Conservation (phyloP, 2,329 filamentous ascomycete species). For the Fusarium tuaranense region DNA sequence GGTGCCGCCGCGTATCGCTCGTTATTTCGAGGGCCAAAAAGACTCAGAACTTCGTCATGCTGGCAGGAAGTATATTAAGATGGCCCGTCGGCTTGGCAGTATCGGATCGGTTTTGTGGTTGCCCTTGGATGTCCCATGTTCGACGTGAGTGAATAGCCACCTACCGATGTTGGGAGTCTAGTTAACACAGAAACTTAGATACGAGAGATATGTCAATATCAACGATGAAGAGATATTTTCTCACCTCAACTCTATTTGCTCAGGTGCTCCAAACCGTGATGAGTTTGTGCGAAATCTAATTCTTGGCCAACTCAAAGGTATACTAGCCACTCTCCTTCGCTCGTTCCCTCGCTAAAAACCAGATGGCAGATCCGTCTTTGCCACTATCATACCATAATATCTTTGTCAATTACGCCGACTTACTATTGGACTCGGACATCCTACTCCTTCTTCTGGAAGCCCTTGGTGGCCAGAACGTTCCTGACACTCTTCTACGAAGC, state of each 20-base stretch:
- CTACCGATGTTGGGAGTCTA: not conserved
- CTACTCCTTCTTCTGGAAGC: slow-evolving; percentile 36
- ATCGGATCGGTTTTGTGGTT: slow-evolving; percentile 43
- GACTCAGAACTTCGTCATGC: slow-evolving; percentile 38
- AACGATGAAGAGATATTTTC: slow-evolving; percentile 42
- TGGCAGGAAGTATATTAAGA: slow-evolving; percentile 45
- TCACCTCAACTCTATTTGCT: slow-evolving; percentile 32
- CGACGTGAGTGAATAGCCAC: slow-evolving; percentile 34
- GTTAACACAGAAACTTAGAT: slow-evolving; percentile 19
- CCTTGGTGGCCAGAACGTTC: slow-evolving; percentile 27
- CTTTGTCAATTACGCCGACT: slow-evolving; percentile 31
- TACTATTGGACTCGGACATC: slow-evolving; percentile 32
- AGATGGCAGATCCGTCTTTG: not conserved
- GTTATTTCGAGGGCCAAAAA: slow-evolving; percentile 29
- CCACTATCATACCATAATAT: slow-evolving; percentile 33
- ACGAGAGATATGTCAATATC: slow-evolving; percentile 43
- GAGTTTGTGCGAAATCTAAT: slow-evolving; percentile 34
- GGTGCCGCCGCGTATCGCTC: slow-evolving; percentile 28
- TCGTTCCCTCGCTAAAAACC: not conserved
- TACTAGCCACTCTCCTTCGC: not conserved
- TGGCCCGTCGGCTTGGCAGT: slow-evolving; percentile 38
- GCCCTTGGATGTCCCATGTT: slow-evolving; percentile 39
- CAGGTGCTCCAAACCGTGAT: slow-evolving; percentile 12
- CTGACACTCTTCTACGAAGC: slow-evolving; percentile 29
- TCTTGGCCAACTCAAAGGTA: slow-evolving; percentile 5